phyloP scores from a whole-genome alignment of 768 basidiomycete species.

The Russula abietina region DNA sequence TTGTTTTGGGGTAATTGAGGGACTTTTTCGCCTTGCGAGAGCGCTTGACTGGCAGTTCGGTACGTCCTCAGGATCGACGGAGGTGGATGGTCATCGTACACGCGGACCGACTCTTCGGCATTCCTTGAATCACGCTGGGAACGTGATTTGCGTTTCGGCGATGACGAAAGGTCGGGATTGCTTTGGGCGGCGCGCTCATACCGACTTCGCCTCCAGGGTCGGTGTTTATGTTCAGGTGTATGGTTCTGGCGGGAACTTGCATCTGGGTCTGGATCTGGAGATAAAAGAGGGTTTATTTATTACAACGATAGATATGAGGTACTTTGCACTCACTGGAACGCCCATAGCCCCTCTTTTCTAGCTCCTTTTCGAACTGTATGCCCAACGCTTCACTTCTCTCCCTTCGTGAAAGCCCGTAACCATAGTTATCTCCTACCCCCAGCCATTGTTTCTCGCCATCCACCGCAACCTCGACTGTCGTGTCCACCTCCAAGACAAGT shows the following conservation, averaged over 20 bases:
- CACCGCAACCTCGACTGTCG: constrained; percentile 27
- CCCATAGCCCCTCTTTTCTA: constrained; percentile 34
- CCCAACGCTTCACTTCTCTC: constrained; percentile 52
- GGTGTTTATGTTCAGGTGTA: constrained; percentile 8
- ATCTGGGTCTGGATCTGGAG: neutral
- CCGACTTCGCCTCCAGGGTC: constrained; percentile 24
- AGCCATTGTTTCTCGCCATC: constrained; percentile 50
- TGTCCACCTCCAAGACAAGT: constrained; percentile 4
- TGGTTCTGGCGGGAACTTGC: neutral
- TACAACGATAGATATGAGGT: neutral
- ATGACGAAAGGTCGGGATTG: constrained; percentile 14
- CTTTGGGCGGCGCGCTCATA: constrained; percentile 24
- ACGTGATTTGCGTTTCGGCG: constrained; percentile 23
- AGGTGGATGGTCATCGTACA: constrained; percentile 40
- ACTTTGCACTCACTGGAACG: constrained; percentile 8
- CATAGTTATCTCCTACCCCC: constrained; percentile 42
- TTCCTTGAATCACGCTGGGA: constrained; percentile 24
- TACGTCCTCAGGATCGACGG: constrained; percentile 33
- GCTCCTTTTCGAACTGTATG: constrained; percentile 48
- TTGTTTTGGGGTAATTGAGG: neutral
- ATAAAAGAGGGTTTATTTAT: neutral
- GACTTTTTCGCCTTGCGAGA: neutral
- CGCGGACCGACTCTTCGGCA: constrained; percentile 21
- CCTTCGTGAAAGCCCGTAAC: constrained; percentile 37
- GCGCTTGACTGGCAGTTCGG: constrained; percentile 2